A percentile compares a stretch with the other conserved stretches of the same genome.
Evolutionary conservation across 768 basidiomycete genomes (phyloP).

Genomic region (Trametes maxima): DNA sequence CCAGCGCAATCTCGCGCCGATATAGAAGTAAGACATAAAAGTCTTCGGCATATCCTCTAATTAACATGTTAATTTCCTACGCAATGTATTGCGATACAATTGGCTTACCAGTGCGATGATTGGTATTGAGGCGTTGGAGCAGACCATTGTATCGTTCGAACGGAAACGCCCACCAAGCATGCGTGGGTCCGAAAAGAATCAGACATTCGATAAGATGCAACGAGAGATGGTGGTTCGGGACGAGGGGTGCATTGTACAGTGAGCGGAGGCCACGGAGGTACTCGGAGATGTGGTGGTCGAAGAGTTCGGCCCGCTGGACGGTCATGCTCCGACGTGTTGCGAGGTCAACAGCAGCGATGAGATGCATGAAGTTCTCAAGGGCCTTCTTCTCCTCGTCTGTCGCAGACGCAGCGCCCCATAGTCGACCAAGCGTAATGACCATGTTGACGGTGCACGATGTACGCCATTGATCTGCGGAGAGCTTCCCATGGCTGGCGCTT

Average conservation of each 20-base stretch:
- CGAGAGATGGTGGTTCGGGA: constrained; percentile 38
- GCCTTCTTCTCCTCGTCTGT: constrained; percentile 5
- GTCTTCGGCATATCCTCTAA: not conserved
- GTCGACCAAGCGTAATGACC: constrained; percentile 37
- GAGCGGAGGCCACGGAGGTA: constrained; percentile 27
- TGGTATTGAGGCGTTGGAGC: constrained; percentile 30
- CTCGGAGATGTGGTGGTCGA: constrained; percentile 3
- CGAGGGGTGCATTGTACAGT: constrained; percentile 29
- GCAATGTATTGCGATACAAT: not conserved
- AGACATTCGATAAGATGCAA: constrained; percentile 35
- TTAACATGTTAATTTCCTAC: not conserved
- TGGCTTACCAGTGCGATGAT: constrained; percentile 17
- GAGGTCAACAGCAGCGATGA: constrained; percentile 20
- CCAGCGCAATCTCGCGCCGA: not conserved
- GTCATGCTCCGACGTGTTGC: constrained; percentile 23
- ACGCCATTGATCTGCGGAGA: constrained; percentile 42
- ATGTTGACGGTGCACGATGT: constrained; percentile 37
- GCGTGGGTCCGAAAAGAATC: constrained; percentile 33
- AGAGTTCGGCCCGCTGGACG: not conserved
- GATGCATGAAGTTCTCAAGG: constrained; percentile 37
- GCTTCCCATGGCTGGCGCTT: constrained; percentile 33
- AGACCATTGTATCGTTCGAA: too few relatives aligned
- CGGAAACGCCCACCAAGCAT: constrained; percentile 30
- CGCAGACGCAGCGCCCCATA: constrained; percentile 34
- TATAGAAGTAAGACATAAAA: constrained; percentile 3